Evolutionary conservation across 305 asterid genomes (phyloP), one percentile per base, ranked within the genome.

Genomic region (Caryopteris hybrid): DNA sequence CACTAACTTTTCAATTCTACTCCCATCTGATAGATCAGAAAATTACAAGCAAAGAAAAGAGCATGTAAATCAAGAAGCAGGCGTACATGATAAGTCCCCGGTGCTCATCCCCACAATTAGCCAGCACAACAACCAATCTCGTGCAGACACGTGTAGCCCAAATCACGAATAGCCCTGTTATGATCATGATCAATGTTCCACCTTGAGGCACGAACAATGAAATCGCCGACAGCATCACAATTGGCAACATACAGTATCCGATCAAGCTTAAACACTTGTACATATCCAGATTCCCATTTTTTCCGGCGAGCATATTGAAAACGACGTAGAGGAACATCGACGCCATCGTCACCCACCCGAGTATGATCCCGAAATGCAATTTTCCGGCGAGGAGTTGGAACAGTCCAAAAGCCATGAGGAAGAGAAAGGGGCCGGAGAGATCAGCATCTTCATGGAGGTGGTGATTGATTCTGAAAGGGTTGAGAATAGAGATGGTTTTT

Each of bases 251-350:
- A 72, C 90, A 84, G 78, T 89, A 87, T 2, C 96, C 96, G 39
- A 87, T 78, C 74, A 89, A 72, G 81, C 96, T 87, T 13, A 89
- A 69, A 63, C 96, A 89, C 68, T 82, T 76, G 79, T 83, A 85
- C 80, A 89, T 80, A 64, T 89, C 89, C 76, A 89, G 73, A 73
- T 85, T 84, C 66, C 96, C 95, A 18, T 79, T 84, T 46, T 82
- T 71, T n/a, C 95, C 96, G 13, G 92, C 95, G 21, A 89, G 85
- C 95, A 89, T 86, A 68, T 89, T 89, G 74, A 89, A 87, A n/a
- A 89, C 88, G 5, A 82, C 83, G 57, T 89, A 89, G 0, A 86
- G 83, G 66, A 86, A 86, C 81, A 85, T 59, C 21, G 96, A 84
- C 1, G 95, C 84, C 81, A 89, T 79, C 2, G 90, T 86, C 11